Percentiles rank a stretch among this genome's conserved stretches.
phyloP scores from a whole-genome alignment of 2,329 filamentous ascomycete species.

The Amylocarpus encephaloides region DNA sequence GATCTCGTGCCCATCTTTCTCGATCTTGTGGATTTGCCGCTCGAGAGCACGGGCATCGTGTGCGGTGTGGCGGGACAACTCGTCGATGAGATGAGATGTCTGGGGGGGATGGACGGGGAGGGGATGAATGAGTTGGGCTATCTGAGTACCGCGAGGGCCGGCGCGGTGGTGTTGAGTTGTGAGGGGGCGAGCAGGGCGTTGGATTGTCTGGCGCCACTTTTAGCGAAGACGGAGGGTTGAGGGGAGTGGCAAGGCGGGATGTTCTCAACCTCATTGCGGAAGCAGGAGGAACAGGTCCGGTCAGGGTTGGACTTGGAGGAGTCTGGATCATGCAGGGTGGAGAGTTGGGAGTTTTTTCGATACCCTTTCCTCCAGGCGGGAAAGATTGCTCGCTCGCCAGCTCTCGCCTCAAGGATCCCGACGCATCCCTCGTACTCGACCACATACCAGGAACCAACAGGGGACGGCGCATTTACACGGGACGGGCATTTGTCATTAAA shows the following conservation, averaged over 20 bases:
- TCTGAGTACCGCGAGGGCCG: slow-evolving; percentile 79
- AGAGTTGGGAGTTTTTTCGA: too few relatives aligned
- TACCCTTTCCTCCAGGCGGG: too few relatives aligned
- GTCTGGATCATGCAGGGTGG: too few relatives aligned
- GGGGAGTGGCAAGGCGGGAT: background rate
- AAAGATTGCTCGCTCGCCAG: too few relatives aligned
- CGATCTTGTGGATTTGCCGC: slow-evolving; percentile 71
- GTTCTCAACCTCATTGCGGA: background rate
- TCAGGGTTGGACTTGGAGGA: too few relatives aligned
- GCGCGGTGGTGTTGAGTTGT: slow-evolving; percentile 78
- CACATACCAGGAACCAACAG: too few relatives aligned
- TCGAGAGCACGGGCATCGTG: slow-evolving; percentile 90
- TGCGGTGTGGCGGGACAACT: slow-evolving; percentile 85
- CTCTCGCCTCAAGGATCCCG: too few relatives aligned
- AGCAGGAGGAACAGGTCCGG: too few relatives aligned
- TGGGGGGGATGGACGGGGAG: background rate
- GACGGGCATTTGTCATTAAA: too few relatives aligned
- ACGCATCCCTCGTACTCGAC: too few relatives aligned
- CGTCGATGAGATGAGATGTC: slow-evolving; percentile 58
- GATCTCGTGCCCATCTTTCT: slow-evolving; percentile 81
- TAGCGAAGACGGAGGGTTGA: slow-evolving; percentile 13
- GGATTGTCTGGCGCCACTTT: slow-evolving; percentile 52
- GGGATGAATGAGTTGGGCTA: slow-evolving; percentile 74
- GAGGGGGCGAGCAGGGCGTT: slow-evolving; percentile 70
- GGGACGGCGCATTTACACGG: too few relatives aligned